Base-by-base conservation (phyloP, 371 early-diverging fungal species). In the Mortierella sp. region DNA sequence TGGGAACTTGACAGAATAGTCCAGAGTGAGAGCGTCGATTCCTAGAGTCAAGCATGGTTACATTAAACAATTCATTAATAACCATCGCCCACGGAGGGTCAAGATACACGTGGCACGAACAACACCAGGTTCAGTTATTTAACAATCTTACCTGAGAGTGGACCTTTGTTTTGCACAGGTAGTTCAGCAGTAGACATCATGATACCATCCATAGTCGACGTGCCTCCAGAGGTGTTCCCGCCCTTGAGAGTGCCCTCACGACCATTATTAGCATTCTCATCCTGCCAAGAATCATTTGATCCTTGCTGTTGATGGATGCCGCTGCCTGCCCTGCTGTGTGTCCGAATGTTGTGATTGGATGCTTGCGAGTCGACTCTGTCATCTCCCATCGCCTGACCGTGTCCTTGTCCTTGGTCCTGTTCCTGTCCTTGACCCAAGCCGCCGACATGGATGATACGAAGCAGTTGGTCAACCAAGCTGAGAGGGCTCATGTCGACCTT, bases 1-100 rank as follows among this genome's bases (percentile, higher is more conserved):
- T 5, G 99, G 99, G 74, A 98, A 99, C 3, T 90, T 88, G 5
- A 95, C 93, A 10, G 89, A 89, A 82, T 95, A 94, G 53, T 92
- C 91, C 22, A 98, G 84, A 2, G 90, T 90, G 44, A 98, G 83
- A 0, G 94, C 93, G 76, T 96, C 94, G 58, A 95, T 92, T 5
- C 97, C 97, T 73, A 71, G 37, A 50, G 79, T 55, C 67, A 76
- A 66, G 9, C 39, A n/a, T 61, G 37, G 45, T 4, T 8, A 64
- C 22, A 53, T 14, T 64, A 37, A 37, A 26, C 5, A 2, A 16
- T 5, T 41, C 14, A 43, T 41, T 65, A 65, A 11, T 40, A 31
- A 11, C 11, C 0, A 24, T 7, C 29, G 8, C 26, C 8, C 10
- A 11, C 10, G 2, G 13, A 16, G 31, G 22, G 31, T 26, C 8